Evolutionary conservation across 768 basidiomycete genomes (phyloP).

Genomic region (Mycena latifolia): DNA sequence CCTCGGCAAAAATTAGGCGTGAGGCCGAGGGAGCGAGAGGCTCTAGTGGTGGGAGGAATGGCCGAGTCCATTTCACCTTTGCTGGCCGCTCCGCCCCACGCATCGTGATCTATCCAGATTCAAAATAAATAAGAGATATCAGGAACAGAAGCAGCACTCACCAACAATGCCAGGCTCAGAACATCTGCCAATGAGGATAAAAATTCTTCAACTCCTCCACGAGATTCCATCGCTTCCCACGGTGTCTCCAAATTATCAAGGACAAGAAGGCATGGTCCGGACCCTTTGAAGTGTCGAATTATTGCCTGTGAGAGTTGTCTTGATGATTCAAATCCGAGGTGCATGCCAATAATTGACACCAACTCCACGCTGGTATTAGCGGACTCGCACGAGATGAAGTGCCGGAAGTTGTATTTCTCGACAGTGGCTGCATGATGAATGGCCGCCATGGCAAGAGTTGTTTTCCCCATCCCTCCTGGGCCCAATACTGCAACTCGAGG

Average conservation of each 20-base stretch:
- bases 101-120: conserved; percentile 19
- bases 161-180: no score
- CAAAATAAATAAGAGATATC: not conserved
- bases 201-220: no score
- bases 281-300: no score
- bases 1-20: no score
- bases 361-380: conserved; percentile 5
- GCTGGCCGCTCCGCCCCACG: no score
- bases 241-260: no score
- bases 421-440: not conserved
- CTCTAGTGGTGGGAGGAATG: no score
- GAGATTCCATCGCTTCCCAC: no score
- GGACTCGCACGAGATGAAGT: conserved; percentile 28
- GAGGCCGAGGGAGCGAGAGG: no score
- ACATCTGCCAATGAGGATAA: no score
- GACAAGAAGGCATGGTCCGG: no score
- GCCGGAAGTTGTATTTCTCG: conserved; percentile 1
- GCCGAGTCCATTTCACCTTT: no score
- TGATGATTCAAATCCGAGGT: conserved; percentile 7
- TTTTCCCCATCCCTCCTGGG: conserved; percentile 8
- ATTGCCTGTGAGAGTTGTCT: not conserved
- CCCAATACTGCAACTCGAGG: not conserved
- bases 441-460: not conserved
- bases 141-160: not conserved
- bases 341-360: not conserved